These are phyloP conservation scores for Ehretia macrophylla DNA, from an alignment of 257 asterid species.

Conservation along the genomic window DNA sequence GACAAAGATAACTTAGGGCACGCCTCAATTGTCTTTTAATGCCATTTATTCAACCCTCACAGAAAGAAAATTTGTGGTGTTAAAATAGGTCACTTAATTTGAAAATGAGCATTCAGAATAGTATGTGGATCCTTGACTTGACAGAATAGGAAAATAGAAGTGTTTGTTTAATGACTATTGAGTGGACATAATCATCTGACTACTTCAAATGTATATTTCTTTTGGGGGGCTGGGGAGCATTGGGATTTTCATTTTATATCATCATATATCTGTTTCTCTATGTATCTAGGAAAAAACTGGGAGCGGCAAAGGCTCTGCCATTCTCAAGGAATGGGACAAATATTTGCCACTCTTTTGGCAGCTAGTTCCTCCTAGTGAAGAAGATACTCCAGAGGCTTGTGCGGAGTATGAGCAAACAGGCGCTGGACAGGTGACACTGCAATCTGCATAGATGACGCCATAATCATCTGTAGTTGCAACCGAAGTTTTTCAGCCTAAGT, in stretches of 20 bases:
- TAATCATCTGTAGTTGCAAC: background rate
- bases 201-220: too few species aligned
- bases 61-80: too few species aligned
- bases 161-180: too few species aligned
- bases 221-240: too few species aligned
- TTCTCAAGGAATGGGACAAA: conserved; percentile 83
- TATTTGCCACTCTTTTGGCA: conserved; percentile 92
- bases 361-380: conserved; percentile 97
- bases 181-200: background rate
- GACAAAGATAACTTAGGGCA: too few species aligned
- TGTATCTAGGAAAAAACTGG: conserved; percentile 80
- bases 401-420: conserved; percentile 62
- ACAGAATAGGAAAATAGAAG: too few species aligned
- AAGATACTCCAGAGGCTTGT: conserved; percentile 94
- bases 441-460: conserved; percentile 44
- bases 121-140: too few species aligned
- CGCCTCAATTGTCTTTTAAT: too few species aligned
- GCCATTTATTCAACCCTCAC: too few species aligned
- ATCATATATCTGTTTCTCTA: background rate
- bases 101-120: too few species aligned
- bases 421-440: conserved; percentile 57
- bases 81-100: too few species aligned
- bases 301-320: conserved; percentile 67
- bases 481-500: background rate
- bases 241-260: too few species aligned